Percentiles rank a stretch among this genome's conserved stretches.
These are phyloP conservation scores for Ploettnerulaceae sp. DNA, from an alignment of 2,329 filamentous ascomycete species.

Conservation along the genomic window DNA sequence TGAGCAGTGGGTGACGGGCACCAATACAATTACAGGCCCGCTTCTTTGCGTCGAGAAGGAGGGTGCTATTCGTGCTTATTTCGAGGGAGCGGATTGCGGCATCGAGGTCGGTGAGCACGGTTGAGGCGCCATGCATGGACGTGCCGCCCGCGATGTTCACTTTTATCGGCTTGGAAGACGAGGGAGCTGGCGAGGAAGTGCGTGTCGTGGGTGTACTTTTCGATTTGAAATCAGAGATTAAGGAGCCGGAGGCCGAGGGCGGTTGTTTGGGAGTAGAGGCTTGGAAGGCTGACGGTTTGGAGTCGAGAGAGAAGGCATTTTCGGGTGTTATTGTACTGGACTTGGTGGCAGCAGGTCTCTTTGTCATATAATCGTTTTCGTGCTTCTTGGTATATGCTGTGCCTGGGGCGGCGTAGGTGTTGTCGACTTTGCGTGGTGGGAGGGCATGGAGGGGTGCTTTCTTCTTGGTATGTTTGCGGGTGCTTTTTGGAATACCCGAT, in stretches of 20 bases:
- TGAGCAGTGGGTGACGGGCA: slow-evolving; percentile 77
- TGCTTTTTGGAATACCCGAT: slow-evolving; percentile 44
- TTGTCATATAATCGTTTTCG: slow-evolving; percentile 66
- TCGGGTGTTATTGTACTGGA: slow-evolving; percentile 33
- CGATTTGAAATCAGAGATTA: slow-evolving; percentile 73
- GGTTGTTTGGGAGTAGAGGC: slow-evolving; percentile 36
- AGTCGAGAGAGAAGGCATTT: slow-evolving; percentile 38
- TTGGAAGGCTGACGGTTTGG: slow-evolving; percentile 49
- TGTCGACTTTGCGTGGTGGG: slow-evolving; percentile 57
- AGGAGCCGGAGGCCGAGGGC: slow-evolving; percentile 64
- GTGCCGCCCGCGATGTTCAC: slow-evolving; percentile 70
- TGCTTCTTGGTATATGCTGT: slow-evolving; percentile 70
- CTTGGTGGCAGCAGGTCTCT: slow-evolving; percentile 37
- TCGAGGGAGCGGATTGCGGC: slow-evolving; percentile 86
- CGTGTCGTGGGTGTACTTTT: slow-evolving; percentile 47
- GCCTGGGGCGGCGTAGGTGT: slow-evolving; percentile 55
- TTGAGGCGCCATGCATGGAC: slow-evolving; percentile 77
- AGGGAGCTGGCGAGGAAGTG: slow-evolving; percentile 48
- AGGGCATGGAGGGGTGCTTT: slow-evolving; percentile 59
- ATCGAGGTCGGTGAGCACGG: slow-evolving; percentile 64
- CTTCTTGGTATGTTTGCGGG: slow-evolving; percentile 50
- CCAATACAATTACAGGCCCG: slow-evolving; percentile 85
- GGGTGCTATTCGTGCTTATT: slow-evolving; percentile 80
- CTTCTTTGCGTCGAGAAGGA: slow-evolving; percentile 52
- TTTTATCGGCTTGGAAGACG: slow-evolving; percentile 48